phyloP scores from a whole-genome alignment of 2,329 filamentous ascomycete genomes.

The Hypoxylon sp. region DNA sequence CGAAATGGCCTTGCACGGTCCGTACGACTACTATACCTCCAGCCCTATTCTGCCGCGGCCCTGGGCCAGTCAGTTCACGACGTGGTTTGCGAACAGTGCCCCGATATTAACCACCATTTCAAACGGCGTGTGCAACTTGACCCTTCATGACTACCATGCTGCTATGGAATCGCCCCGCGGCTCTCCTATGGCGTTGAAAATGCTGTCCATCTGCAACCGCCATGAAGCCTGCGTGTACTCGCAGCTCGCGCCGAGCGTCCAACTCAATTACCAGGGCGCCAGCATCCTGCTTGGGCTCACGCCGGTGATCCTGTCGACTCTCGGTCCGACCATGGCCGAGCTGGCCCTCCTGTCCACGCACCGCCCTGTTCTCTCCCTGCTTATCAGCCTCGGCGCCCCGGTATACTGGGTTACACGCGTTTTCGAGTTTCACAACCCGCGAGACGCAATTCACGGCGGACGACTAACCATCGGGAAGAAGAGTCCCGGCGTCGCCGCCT shows the following conservation, averaged over 20 bases:
- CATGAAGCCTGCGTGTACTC: conserved; percentile 11
- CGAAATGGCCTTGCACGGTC: neutral
- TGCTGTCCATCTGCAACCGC: conserved; percentile 10
- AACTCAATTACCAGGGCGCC: conserved; percentile 5
- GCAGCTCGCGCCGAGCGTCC: neutral
- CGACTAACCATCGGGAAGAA: neutral
- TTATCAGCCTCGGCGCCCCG: neutral
- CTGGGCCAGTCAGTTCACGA: conserved; percentile 11
- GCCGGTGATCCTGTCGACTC: neutral
- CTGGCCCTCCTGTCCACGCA: neutral
- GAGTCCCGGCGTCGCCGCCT: neutral
- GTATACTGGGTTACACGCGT: neutral
- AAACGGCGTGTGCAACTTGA: conserved; percentile 9
- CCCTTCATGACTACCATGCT: conserved; percentile 4
- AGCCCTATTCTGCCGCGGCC: neutral
- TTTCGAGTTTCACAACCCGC: neutral
- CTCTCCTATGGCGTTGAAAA: neutral
- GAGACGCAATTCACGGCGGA: neutral
- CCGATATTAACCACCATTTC: conserved; percentile 4
- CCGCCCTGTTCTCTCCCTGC: neutral
- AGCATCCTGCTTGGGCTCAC: neutral
- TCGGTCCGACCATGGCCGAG: neutral
- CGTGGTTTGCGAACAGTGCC: conserved; percentile 1
- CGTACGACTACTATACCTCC: conserved; percentile 9
- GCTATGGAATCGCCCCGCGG: neutral